phyloP scores from a whole-genome alignment of 257 asterid genomes.

The Coffea eugenioides region DNA sequence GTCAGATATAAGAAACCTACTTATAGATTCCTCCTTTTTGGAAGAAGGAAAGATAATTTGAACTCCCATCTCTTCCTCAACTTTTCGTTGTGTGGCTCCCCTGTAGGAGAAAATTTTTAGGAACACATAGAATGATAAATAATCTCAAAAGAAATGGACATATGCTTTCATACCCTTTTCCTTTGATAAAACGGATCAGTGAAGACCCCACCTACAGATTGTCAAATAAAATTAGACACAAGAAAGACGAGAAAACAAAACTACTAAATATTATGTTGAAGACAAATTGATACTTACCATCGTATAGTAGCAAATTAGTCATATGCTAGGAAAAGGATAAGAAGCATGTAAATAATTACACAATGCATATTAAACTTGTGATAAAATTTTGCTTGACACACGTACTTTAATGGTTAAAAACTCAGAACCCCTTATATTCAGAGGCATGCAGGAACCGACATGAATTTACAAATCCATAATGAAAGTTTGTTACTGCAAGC shows the following conservation, averaged over 20 bases:
- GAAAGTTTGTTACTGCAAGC: neutral
- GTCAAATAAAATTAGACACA: conserved; percentile 21
- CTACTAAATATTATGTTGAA: neutral
- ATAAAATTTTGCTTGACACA: too few relatives aligned
- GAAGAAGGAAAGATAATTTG: conserved; percentile 60
- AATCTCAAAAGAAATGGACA: neutral
- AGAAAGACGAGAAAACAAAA: conserved; percentile 2
- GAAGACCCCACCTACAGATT: conserved; percentile 72
- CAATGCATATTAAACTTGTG: too few relatives aligned
- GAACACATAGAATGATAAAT: conserved; percentile 7
- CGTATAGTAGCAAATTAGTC: neutral
- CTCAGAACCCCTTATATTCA: too few relatives aligned
- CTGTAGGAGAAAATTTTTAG: conserved; percentile 32
- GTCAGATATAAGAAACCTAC: conserved; percentile 50
- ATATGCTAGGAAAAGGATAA: neutral
- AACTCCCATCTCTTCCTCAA: conserved; percentile 65
- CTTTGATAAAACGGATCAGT: conserved; percentile 71
- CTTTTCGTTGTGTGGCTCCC: conserved; percentile 56
- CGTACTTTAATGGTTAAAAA: too few relatives aligned
- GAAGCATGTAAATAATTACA: neutral
- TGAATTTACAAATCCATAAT: neutral
- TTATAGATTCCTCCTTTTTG: conserved; percentile 54
- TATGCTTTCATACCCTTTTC: conserved; percentile 60
- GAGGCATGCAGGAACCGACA: neutral
- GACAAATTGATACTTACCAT: neutral